Evolutionary conservation across 768 basidiomycete species (phyloP), one percentile per base, ranked within the genome.

Genomic region (Xanthoconium purpureum): DNA sequence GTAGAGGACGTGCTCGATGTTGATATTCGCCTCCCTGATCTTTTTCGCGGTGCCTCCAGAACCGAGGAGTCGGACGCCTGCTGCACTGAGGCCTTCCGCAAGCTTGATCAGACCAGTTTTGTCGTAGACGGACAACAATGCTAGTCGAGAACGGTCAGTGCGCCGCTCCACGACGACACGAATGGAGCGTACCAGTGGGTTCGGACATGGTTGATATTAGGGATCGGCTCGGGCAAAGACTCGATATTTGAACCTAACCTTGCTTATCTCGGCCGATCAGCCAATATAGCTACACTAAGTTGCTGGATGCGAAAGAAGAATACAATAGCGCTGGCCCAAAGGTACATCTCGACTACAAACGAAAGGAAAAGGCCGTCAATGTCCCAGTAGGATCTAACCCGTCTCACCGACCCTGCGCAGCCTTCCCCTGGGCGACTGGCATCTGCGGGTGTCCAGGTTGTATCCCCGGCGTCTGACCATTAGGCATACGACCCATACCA

Each of bases 21-120:
- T 78, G 59, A 98, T 84, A 10, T 93, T 94, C 32, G 91, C 87
- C 37, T 98, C 94, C 69, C 97, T 85, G 71, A 99, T 96, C 74
- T 91, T 92, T 76, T 96, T 98, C 37, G 97, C 95, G 13, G 97
- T 99, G 52, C 97, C 97, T 59, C 97, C 97, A 32, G 94, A 97
- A 49, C 94, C 97, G 17, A 99, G 77, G 12, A 99, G 82, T 47
- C 86, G 85, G 67, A 98, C 87, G 29, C 95, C 95, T 44, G 87
- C 82, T 48, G 80, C 78, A 55, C 83, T 79, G 56, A 98, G 84
- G n/a, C 87, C 91, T 62, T 84, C 80, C 24, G 97, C 97, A 46
- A 99, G 82, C 52, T 94, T 88, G 55, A 98, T 73, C 47, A 99
- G 83, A 67, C 85, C 84, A 48, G 88, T 82, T 76, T 99, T 99